These are phyloP conservation scores for Citrullus amarus DNA, from an alignment of 306 rosid species.

Conservation along the genomic window DNA sequence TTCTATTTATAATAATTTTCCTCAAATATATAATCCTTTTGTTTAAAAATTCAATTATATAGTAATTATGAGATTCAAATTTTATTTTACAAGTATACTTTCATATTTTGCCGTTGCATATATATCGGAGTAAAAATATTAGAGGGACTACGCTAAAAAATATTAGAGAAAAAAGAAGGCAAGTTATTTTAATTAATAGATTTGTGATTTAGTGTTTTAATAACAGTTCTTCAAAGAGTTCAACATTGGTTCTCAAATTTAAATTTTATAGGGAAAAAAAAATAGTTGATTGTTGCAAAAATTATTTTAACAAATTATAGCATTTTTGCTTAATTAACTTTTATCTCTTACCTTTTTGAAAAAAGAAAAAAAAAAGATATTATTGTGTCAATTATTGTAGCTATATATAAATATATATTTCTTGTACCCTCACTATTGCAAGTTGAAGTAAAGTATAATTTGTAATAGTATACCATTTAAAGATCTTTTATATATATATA, in stretches of 20 bases:
- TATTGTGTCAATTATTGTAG: not conserved
- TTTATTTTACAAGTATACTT: too few species aligned
- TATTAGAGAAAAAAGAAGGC: not conserved
- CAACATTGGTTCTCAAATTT: not conserved
- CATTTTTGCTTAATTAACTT: not conserved
- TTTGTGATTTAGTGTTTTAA: not conserved
- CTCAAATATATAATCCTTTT: too few species aligned
- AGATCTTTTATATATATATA: too few species aligned
- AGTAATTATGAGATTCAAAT: too few species aligned
- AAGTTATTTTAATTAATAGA: not conserved
- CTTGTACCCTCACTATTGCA: not conserved
- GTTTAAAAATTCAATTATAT: too few species aligned
- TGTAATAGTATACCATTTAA: too few species aligned
- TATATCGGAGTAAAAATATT: not conserved
- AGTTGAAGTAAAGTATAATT: not conserved
- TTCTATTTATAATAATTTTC: too few species aligned
- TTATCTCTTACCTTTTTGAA: not conserved
- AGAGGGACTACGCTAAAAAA: not conserved
- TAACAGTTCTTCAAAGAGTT: not conserved
- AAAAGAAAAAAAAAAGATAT: not conserved
- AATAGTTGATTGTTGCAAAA: not conserved
- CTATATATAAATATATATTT: not conserved
- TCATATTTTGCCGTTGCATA: too few species aligned
- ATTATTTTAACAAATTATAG: not conserved
- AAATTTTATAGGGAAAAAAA: not conserved